These are phyloP conservation scores for Boletus reticulatus DNA, from an alignment of 768 basidiomycete genomes.

Conservation along the genomic window DNA sequence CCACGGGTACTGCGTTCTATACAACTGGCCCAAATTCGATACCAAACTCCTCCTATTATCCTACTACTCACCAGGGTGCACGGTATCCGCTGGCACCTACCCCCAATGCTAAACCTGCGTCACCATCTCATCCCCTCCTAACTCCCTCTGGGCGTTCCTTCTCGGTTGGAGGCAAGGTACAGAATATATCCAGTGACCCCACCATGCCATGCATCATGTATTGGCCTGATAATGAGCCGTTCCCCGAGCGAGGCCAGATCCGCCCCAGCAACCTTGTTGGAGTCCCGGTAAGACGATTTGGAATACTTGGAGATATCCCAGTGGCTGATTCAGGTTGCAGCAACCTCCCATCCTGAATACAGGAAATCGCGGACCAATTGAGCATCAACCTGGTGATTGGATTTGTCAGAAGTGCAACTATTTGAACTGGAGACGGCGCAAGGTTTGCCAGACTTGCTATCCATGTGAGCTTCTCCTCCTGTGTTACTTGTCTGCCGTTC, in stretches of 20 bases:
- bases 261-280: slow-evolving; percentile 56
- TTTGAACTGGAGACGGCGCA: slow-evolving; percentile 82
- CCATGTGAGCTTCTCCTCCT: slow-evolving; percentile 56
- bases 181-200: slow-evolving; percentile 75
- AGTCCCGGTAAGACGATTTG: slow-evolving; percentile 43
- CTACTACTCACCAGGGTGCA: slow-evolving; percentile 14
- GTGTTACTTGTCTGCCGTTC: slow-evolving; percentile 6
- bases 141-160: slow-evolving; percentile 83
- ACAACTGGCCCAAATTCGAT: slow-evolving; percentile 10
- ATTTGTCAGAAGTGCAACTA: slow-evolving; percentile 84
- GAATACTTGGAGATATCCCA: neutral
- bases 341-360: slow-evolving; percentile 89
- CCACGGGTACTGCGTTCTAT: slow-evolving; percentile 18
- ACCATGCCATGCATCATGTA: slow-evolving; percentile 77
- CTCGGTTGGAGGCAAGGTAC: slow-evolving; percentile 73
- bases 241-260: slow-evolving; percentile 79
- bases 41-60: slow-evolving; percentile 33
- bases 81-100: slow-evolving; percentile 29
- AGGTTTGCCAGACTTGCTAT: slow-evolving; percentile 87
- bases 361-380: slow-evolving; percentile 84
- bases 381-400: slow-evolving; percentile 84
- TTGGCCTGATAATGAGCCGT: slow-evolving; percentile 87
- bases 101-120: slow-evolving; percentile 32
- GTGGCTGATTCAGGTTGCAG: slow-evolving; percentile 32
- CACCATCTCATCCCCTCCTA: slow-evolving; percentile 65